Conservation (phyloP, 2,329 filamentous ascomycete genomes). For the Lizonia empirigonia region DNA sequence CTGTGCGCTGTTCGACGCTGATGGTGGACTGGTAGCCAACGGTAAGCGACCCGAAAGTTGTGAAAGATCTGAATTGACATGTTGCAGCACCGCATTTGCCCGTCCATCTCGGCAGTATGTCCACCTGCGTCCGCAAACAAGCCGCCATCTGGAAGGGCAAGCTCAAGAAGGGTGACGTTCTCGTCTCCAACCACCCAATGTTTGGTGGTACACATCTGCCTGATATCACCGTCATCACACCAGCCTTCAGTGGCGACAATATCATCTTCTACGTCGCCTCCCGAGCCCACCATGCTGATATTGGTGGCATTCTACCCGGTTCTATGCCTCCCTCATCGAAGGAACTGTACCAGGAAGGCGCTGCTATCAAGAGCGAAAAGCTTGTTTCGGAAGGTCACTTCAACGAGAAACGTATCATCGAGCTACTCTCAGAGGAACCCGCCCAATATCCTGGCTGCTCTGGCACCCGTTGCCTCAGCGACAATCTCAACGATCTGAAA, state of each 20-base stretch:
- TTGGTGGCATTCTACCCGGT: conserved; percentile 80
- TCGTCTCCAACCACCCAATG: conserved; percentile 84
- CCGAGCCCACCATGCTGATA: conserved; percentile 81
- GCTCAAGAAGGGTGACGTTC: conserved; percentile 77
- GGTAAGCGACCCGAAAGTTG: conserved; percentile 42
- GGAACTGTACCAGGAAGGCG: conserved; percentile 62
- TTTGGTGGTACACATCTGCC: conserved; percentile 84
- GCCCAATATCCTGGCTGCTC: conserved; percentile 76
- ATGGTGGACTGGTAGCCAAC: conserved; percentile 78
- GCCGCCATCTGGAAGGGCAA: conserved; percentile 80
- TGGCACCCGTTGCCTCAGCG: conserved; percentile 77
- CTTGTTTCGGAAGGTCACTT: conserved; percentile 78
- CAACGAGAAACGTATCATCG: conserved; percentile 75
- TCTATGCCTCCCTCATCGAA: conserved; percentile 81
- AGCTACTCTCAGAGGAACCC: conserved; percentile 74
- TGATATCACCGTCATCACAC: conserved; percentile 81
- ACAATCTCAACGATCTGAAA: conserved; percentile 86
- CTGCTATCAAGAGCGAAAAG: conserved; percentile 64
- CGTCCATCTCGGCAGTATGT: conserved; percentile 82
- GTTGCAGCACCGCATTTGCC: conserved; percentile 72
- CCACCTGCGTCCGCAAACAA: conserved; percentile 80
- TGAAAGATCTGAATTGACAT: conserved; percentile 12
- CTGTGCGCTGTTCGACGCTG: conserved; percentile 78
- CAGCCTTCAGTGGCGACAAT: conserved; percentile 74
- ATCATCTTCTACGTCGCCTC: conserved; percentile 85